These are phyloP conservation scores for Botryotinia calthae DNA, from an alignment of 2,329 filamentous ascomycete species.

Conservation along the genomic window DNA sequence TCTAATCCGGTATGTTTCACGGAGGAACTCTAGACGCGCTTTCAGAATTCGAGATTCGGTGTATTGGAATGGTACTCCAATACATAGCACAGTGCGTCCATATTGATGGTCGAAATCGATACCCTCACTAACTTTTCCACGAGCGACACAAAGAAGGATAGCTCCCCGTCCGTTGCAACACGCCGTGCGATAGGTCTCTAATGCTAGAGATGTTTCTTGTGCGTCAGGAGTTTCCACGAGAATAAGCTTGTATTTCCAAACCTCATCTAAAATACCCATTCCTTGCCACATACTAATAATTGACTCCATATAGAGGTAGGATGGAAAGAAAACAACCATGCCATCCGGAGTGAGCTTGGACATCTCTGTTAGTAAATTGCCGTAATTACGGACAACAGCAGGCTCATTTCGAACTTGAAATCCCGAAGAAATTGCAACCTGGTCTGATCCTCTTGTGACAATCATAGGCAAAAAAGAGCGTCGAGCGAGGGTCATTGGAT, in stretches of 20 bases:
- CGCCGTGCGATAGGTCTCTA: slow-evolving; percentile 95
- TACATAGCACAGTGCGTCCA: slow-evolving; percentile 90
- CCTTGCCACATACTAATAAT: slow-evolving; percentile 99
- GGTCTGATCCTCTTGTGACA: slow-evolving; percentile 90
- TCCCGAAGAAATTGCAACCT: slow-evolving; percentile 86
- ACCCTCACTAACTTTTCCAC: slow-evolving; percentile 95
- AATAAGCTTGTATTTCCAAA: slow-evolving; percentile 99
- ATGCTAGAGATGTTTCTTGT: slow-evolving; percentile 90
- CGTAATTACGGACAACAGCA: slow-evolving; percentile 95
- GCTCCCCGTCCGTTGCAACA: slow-evolving; percentile 96
- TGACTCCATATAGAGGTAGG: slow-evolving; percentile 98
- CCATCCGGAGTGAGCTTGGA: slow-evolving; percentile 94
- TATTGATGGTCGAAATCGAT: slow-evolving; percentile 99
- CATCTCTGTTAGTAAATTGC: slow-evolving; percentile 89
- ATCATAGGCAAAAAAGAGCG: slow-evolving; percentile 98
- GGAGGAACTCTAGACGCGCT: slow-evolving; percentile 90
- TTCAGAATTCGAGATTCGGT: slow-evolving; percentile 97
- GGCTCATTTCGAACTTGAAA: slow-evolving; percentile 96
- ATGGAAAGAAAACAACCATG: slow-evolving; percentile 98
- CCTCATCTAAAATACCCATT: slow-evolving; percentile 94
- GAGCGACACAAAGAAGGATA: slow-evolving; percentile 88
- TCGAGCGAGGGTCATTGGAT: slow-evolving; percentile 91
- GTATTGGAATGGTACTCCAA: slow-evolving; percentile 97
- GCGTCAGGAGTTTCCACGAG: slow-evolving; percentile 96
- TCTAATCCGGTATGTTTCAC: slow-evolving; percentile 93